phyloP scores from a whole-genome alignment of 495 filamentous ascomycete species.

The Rhypophila decipiens region DNA sequence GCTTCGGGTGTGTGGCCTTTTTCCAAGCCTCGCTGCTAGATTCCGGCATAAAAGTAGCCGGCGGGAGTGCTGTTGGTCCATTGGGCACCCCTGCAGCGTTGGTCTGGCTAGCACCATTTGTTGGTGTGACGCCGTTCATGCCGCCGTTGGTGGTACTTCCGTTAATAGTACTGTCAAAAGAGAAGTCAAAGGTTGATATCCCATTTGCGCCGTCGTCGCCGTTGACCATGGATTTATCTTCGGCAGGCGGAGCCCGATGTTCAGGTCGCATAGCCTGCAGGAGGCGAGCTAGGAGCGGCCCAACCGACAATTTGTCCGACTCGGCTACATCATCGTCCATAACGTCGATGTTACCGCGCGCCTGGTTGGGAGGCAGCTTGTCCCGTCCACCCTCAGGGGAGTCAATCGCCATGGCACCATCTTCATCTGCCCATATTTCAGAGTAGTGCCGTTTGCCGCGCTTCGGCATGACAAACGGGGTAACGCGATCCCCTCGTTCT shows the following conservation, averaged over 20 bases:
- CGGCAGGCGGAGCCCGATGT: constrained; percentile 55
- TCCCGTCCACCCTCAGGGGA: constrained; percentile 47
- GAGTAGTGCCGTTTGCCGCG: constrained; percentile 80
- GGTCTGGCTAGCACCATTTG: constrained; percentile 31
- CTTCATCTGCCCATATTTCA: constrained; percentile 90
- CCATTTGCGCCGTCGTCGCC: constrained; percentile 40
- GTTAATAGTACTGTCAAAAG: constrained; percentile 7
- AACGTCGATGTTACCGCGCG: constrained; percentile 75
- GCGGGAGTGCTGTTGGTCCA: constrained; percentile 41
- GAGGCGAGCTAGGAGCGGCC: constrained; percentile 77
- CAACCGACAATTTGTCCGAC: constrained; percentile 84
- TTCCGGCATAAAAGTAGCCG: constrained; percentile 73
- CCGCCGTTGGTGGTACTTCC: not conserved
- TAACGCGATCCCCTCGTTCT: constrained; percentile 78
- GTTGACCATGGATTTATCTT: constrained; percentile 49
- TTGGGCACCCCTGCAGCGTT: constrained; percentile 12
- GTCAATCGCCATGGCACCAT: constrained; percentile 67
- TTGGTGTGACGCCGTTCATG: constrained; percentile 39
- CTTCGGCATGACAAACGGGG: constrained; percentile 78
- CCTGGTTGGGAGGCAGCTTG: constrained; percentile 68
- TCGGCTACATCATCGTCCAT: constrained; percentile 80
- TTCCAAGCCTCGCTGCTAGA: constrained; percentile 54
- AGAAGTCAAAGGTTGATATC: constrained; percentile 11
- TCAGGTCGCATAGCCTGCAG: constrained; percentile 79
- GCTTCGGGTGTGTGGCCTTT: constrained; percentile 53